Conservation (phyloP, 352 stramenopile species). For the Halophytophthora batemanensis region DNA sequence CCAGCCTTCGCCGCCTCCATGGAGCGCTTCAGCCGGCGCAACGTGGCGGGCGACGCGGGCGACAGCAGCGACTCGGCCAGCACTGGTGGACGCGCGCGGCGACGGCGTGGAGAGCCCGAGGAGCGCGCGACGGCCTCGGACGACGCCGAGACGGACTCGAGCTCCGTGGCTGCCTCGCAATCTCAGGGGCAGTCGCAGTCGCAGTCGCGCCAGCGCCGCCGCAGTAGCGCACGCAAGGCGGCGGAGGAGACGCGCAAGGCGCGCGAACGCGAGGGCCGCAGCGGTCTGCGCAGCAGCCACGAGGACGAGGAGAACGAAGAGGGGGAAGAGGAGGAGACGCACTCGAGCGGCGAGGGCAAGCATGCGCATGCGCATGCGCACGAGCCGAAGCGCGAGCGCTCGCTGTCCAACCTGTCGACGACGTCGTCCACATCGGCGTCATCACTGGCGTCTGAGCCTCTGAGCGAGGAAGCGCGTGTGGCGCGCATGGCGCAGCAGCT, state of each 20-base stretch:
- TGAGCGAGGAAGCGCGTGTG: slow-evolving; percentile 34
- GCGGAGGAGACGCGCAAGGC: slow-evolving; percentile 26
- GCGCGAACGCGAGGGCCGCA: slow-evolving; percentile 1
- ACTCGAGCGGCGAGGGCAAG: slow-evolving; percentile 18
- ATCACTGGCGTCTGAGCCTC: slow-evolving; percentile 43
- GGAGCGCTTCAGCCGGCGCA: slow-evolving; percentile 55
- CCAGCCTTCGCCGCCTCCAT: slow-evolving; percentile 14
- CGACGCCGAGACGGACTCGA: slow-evolving; percentile 59
- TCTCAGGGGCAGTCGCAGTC: slow-evolving; percentile 8
- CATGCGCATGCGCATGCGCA: slow-evolving; percentile 10
- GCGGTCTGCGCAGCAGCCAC: slow-evolving; percentile 16
- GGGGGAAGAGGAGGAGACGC: slow-evolving; percentile 23
- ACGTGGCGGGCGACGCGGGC: slow-evolving; percentile 24
- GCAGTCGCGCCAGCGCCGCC: slow-evolving; percentile 14
- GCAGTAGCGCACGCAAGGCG: slow-evolving; percentile 19
- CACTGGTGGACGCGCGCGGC: slow-evolving; percentile 34
- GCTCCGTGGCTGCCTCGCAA: slow-evolving; percentile 19
- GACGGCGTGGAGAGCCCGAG: slow-evolving; percentile 26
- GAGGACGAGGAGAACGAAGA: slow-evolving; percentile 25
- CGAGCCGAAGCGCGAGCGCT: slow-evolving; percentile 40
- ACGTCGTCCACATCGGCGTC: slow-evolving; percentile 50
- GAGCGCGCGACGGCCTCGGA: slow-evolving; percentile 46
- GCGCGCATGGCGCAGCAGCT: slow-evolving; percentile 52
- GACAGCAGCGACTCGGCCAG: slow-evolving; percentile 27
- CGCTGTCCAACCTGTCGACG: slow-evolving; percentile 64